These are phyloP conservation scores for Plectosphaerella sp. DNA, from an alignment of 2,329 filamentous ascomycete genomes.

Conservation along the genomic window DNA sequence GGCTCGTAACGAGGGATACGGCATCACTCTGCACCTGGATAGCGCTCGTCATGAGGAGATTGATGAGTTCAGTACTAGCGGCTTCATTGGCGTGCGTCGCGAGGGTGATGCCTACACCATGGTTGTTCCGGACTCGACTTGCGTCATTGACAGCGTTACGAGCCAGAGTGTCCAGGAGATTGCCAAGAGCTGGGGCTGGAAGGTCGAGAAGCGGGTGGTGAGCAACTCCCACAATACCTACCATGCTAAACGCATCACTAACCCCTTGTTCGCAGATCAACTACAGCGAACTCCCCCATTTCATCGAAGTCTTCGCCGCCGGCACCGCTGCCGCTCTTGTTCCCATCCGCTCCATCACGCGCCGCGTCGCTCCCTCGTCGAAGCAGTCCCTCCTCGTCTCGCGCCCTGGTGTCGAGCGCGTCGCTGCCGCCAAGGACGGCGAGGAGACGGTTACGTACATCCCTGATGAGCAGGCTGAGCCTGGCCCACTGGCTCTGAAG, in stretches of 20 bases:
- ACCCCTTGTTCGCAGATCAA: conserved; percentile 45
- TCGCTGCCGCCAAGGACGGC: conserved; percentile 28
- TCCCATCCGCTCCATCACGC: conserved; percentile 85
- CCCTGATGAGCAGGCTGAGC: conserved; percentile 54
- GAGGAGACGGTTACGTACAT: conserved; percentile 54
- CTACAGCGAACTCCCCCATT: conserved; percentile 50
- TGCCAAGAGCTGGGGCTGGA: conserved; percentile 75
- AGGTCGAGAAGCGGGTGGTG: conserved; percentile 70
- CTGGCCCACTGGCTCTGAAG: conserved; percentile 68
- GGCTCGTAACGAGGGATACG: conserved; percentile 73
- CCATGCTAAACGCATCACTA: too few species aligned
- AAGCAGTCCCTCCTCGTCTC: conserved; percentile 34
- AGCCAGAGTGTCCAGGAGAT: conserved; percentile 75
- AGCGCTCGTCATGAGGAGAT: conserved; percentile 78
- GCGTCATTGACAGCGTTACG: conserved; percentile 84
- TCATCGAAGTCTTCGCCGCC: conserved; percentile 78
- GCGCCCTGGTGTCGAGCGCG: conserved; percentile 27
- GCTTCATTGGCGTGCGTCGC: conserved; percentile 74
- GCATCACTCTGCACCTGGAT: conserved; percentile 93
- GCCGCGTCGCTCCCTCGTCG: conserved; percentile 40
- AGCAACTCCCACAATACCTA: too few species aligned
- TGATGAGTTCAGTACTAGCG: conserved; percentile 93
- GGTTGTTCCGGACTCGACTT: conserved; percentile 81
- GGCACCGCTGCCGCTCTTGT: conserved; percentile 90
- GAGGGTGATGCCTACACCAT: conserved; percentile 58